Conservation (phyloP, 306 rosid species). For the Alnus rubra region DNA sequence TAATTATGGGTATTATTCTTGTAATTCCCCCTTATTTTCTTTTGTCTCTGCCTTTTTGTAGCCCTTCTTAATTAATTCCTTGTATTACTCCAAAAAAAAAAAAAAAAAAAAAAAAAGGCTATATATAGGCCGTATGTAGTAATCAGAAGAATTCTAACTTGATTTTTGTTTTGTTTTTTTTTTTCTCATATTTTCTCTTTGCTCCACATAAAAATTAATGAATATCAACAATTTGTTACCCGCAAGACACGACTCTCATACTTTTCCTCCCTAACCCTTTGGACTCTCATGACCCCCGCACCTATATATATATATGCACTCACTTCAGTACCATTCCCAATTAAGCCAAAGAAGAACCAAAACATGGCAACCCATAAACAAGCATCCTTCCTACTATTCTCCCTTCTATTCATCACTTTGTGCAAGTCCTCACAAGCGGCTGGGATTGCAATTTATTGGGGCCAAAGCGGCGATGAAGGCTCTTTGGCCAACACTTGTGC, state of each 20-base stretch:
- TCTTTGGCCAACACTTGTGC: slow-evolving; percentile 50
- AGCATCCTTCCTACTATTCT: slow-evolving; percentile 22
- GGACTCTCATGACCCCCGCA: not conserved
- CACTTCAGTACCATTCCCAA: not conserved
- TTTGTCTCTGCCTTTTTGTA: too few relatives aligned
- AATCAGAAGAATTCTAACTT: too few relatives aligned
- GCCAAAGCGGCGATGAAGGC: slow-evolving; percentile 51
- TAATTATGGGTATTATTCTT: too few relatives aligned
- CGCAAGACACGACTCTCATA: not conserved
- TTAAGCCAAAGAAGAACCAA: not conserved
- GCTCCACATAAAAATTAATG: too few relatives aligned
- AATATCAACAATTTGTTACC: too few relatives aligned
- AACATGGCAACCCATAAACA: slow-evolving; percentile 45
- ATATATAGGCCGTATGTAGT: too few relatives aligned
- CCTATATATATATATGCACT: slow-evolving; percentile 2
- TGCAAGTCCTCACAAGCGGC: slow-evolving; percentile 34
- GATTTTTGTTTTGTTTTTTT: too few relatives aligned
- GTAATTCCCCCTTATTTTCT: too few relatives aligned
- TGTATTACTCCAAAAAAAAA: too few relatives aligned
- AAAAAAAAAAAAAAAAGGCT: too few relatives aligned
- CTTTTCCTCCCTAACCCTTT: slow-evolving; percentile 7
- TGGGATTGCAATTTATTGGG: slow-evolving; percentile 64
- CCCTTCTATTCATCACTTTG: slow-evolving; percentile 34
- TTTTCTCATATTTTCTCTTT: too few relatives aligned
- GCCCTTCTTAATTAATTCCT: too few relatives aligned